Base-by-base conservation (phyloP, 2,329 filamentous ascomycete genomes). In the Emmonsiellopsis sp. region DNA sequence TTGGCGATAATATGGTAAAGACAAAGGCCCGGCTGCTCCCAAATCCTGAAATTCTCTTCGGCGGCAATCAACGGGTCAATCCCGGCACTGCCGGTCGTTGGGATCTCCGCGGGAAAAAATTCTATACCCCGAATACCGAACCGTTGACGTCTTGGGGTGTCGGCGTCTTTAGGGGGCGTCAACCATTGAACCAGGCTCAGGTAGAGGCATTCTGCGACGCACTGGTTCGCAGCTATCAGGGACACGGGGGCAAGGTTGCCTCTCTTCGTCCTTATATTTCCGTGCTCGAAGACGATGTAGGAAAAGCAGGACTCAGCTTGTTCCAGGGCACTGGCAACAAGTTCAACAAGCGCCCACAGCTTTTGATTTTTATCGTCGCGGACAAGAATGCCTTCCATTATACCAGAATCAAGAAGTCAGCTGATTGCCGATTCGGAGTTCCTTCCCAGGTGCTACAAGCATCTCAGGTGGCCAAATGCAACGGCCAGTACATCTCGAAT, bases 401-500 rank as follows among this genome's bases (percentile, higher is more conserved):
- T 62, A 83, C 88, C 51, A 83, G 88, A 0, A 80, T 97, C 67
- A 98, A 98, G 81, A 91, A 91, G 71, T 88, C 82, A 30, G 85
- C 83, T 57, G 93, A 98, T 61, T 92, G 88, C 64, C 84, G 88
- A 35, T 91, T 83, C 59, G 90, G 86, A n/a, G 79, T 91, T 11
- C 77, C 89, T 0, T 89, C 89, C 0, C 93, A 97, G 67, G 86
- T 91, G 57, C 66, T 97, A n/a, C 84, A 90, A 59, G 74, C 77
- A 2, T 72, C 73, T 0, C 86, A 94, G 55, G 87, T 92, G 0
- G 62, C 73, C 38, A 86, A 85, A 66, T 81, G 80, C 13, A 82
- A 86, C 20, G 79, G 79, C 0, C 93, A 98, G 63, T 97, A 97
- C 70, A 86, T 88, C 63, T 93, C 88, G 1, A 98, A 98, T 57